Base-by-base conservation (phyloP, 163 green algal species). In the Chlamydomonas reinhardtii region DNA sequence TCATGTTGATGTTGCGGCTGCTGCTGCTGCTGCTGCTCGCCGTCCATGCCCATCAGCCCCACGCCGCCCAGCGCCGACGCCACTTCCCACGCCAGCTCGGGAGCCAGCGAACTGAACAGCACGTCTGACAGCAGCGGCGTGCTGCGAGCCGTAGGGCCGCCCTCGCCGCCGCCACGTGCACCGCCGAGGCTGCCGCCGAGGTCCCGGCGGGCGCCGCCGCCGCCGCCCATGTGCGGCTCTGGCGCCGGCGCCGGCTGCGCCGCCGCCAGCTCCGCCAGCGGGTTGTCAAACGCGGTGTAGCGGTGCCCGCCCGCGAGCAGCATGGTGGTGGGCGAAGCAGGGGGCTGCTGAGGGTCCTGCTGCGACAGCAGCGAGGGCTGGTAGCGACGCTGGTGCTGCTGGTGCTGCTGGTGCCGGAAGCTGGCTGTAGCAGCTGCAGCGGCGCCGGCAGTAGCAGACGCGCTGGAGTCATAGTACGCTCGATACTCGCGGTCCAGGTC, bases 11-110 rank as follows among this genome's bases (percentile, higher is more conserved):
- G 64, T 27, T 22, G 29, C 29, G 64, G 64, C 64, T 2, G 29
- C 29, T 5, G 37, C 35, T 31, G 52, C 12, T 0, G 4, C 73
- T 54, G 15, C 16, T n/a, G 73, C 31, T 79, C 48, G 48, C 48
- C 17, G 43, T 16, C 14, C 16, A 69, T 56, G 48, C 52, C 73
- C 48, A 56, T 56, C 27, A 77, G 25, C 9, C 73, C 72, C 48
- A 79, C 73, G 20, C n/a, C n/a, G n/a, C 73, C 74, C 54, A 81
- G 74, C 20, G 74, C 74, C 31, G 54, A 71, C 11, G 74, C 74
- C 54, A 81, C 74, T 56, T 81, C 74, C 74, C 74, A 81, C 12
- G 74, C 74, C 74, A 81, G 74, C 20, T 81, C 74, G 2, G 74
- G 54, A 15, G 74, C 1, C 54, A 81, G 74, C 15, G 54, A 71